A percentile compares a stretch with the other conserved stretches of the same genome.
Conservation (phyloP, 2,329 filamentous ascomycete genomes). For the Seiridium unicorne region DNA sequence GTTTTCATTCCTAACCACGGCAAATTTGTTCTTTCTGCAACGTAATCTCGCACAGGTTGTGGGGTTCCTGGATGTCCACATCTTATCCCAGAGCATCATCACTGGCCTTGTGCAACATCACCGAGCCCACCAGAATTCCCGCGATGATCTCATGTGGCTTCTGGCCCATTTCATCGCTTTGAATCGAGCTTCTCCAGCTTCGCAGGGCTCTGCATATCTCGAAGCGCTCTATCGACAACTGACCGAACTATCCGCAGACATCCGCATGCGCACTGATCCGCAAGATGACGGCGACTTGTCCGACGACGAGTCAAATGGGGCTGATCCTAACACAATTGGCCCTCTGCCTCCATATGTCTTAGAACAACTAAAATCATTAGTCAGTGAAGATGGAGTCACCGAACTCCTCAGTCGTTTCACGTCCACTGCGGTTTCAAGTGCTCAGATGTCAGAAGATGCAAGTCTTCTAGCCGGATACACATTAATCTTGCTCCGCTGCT, state of each 20-base stretch:
- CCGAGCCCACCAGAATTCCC: constrained; percentile 22
- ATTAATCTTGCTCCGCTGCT: constrained; percentile 80
- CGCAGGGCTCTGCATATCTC: constrained; percentile 35
- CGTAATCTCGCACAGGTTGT: constrained; percentile 34
- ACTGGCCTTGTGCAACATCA: constrained; percentile 27
- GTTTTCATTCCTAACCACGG: constrained; percentile 26
- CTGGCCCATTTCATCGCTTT: constrained; percentile 66
- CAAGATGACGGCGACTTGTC: constrained; percentile 30
- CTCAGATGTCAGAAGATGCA: constrained; percentile 54
- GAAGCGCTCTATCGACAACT: constrained; percentile 54
- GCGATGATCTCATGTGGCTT: constrained; percentile 57
- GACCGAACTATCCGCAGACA: constrained; percentile 48
- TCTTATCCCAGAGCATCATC: constrained; percentile 41
- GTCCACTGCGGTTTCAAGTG: constrained; percentile 27
- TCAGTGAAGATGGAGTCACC: constrained; percentile 74
- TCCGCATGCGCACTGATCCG: constrained; percentile 38
- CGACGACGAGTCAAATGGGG: constrained; percentile 40
- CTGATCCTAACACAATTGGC: constrained; percentile 24
- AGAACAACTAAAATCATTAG: constrained; percentile 65
- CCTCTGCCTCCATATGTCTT: constrained; percentile 57
- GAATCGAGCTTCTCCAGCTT: constrained; percentile 33
- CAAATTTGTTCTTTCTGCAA: constrained; percentile 39
- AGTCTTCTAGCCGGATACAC: constrained; percentile 82
- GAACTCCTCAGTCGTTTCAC: constrained; percentile 49
- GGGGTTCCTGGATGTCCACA: constrained; percentile 33